These are phyloP conservation scores for Amanita fuliginea DNA, from an alignment of 768 basidiomycete species.

Conservation along the genomic window DNA sequence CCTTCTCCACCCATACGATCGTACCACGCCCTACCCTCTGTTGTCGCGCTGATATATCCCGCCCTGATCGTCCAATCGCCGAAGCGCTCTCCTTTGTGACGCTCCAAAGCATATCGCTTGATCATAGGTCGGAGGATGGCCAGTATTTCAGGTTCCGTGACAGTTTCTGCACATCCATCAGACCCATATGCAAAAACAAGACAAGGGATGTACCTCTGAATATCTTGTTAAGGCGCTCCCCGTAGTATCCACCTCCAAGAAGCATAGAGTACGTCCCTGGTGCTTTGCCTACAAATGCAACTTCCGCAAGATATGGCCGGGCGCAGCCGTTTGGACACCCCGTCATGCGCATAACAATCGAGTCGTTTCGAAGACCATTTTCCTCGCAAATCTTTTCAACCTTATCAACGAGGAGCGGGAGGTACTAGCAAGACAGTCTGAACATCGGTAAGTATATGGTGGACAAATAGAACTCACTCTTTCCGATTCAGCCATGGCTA, in stretches of 20 bases:
- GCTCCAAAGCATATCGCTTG: conserved; percentile 83
- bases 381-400: conserved; percentile 94
- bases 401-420: conserved; percentile 88
- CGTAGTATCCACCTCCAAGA: conserved; percentile 91
- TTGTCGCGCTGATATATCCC: conserved; percentile 23
- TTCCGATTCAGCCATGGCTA: conserved; percentile 44
- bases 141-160: conserved; percentile 2
- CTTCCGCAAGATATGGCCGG: conserved; percentile 87
- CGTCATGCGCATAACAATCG: conserved; percentile 98
- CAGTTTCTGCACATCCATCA: not conserved
- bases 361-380: conserved; percentile 85
- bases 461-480: conserved; percentile 24
- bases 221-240: conserved; percentile 93
- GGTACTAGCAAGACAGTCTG: conserved; percentile 40
- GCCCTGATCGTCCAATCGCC: conserved; percentile 92
- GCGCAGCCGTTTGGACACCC: conserved; percentile 95
- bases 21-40: conserved; percentile 49
- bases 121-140: conserved; percentile 59
- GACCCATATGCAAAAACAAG: not conserved
- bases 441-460: not conserved
- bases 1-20: conserved; percentile 35
- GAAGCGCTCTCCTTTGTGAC: conserved; percentile 81
- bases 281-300: conserved; percentile 95
- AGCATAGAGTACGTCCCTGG: conserved; percentile 90
- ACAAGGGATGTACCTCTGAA: conserved; percentile 54